Evolutionary conservation across 2,329 filamentous ascomycete genomes (phyloP).

Genomic region (Aureobasidium leucospermi): DNA sequence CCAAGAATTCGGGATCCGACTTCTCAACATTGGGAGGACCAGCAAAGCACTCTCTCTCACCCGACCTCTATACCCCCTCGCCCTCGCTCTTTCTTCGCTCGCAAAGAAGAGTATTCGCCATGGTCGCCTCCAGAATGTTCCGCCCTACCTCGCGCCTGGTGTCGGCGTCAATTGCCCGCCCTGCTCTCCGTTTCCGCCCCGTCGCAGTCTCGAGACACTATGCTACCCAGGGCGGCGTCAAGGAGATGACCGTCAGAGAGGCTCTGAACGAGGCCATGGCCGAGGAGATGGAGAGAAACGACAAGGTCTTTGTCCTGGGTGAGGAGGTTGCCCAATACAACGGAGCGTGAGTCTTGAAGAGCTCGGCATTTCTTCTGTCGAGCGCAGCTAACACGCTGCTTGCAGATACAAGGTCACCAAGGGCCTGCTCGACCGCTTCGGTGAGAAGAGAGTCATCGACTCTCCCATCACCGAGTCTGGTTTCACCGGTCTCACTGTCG

Average conservation of each 20-base stretch:
- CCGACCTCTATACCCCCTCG: constrained; percentile 5
- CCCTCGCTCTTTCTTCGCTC: not conserved
- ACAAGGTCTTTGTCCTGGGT: constrained; percentile 91
- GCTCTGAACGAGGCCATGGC: constrained; percentile 96
- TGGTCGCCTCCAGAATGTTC: constrained; percentile 56
- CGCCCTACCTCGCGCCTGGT: constrained; percentile 57
- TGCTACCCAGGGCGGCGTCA: constrained; percentile 55
- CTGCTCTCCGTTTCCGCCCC: constrained; percentile 44
- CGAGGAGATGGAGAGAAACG: constrained; percentile 90
- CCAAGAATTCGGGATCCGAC: constrained; percentile 2
- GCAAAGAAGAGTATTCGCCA: constrained; percentile 24
- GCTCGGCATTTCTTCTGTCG: not conserved
- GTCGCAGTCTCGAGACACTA: constrained; percentile 46
- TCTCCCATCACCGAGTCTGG: constrained; percentile 97
- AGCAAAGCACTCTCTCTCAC: not conserved
- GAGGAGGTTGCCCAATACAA: constrained; percentile 99
- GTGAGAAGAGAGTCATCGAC: constrained; percentile 95
- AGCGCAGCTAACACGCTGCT: constrained; percentile 31
- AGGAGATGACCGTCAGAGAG: constrained; percentile 95
- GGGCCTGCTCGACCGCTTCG: constrained; percentile 92
- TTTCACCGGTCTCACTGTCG: constrained; percentile 87
- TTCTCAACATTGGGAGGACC: not conserved
- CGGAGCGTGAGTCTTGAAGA: constrained; percentile 58
- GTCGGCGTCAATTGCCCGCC: constrained; percentile 49
- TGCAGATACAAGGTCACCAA: constrained; percentile 94